Base-by-base conservation (phyloP, 2,329 filamentous ascomycete species). In the Colletotrichum theobromicola region DNA sequence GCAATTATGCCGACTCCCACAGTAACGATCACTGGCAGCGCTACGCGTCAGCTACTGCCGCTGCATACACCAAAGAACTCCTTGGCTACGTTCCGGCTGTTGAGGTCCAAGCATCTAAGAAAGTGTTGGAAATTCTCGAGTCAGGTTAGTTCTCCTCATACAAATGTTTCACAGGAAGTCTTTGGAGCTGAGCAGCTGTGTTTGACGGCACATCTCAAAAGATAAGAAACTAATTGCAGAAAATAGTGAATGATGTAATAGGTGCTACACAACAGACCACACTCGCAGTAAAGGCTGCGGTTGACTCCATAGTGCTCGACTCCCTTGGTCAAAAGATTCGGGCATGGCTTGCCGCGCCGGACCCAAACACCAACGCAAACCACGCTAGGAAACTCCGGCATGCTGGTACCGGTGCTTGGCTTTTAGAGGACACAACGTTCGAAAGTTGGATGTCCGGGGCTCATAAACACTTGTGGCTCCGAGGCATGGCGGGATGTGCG, bases 1-100 rank as follows among this genome's bases (percentile, higher is more conserved):
- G 81, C 26, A 82, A 85, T 55, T 87, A 86, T 57, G 79, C 83
- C 9, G 84, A 86, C 69, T 82, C 79, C 0, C 83, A 86, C 65
- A 86, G 85, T 61, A 81, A 80, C 18, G 81, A 86, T 7, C 55
- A 46, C 6, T 86, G 83, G 84, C 82, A 85, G n/a, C 42, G 50
- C 1, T 85, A 84, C 71, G 84, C 84, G 0, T 82, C 85, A 0
- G 76, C 76, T 0, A 79, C 80, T 1, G 83, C 84, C 0, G 83
- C 83, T 1, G 80, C 79, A 7, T 80, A 76, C 4, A 81, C 82
- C 1, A 34, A 32, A 10, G 57, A 60, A 5, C 18, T 60, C 1
- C 26, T 53, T 2, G 4, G 1, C 0, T 53, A 53, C 10, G 46
- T 53, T 1, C 46, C 46, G 1, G 5, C 13, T 1, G n/a, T n/a